Conservation (phyloP, 2,329 filamentous ascomycete genomes). For the Fusarium dimerum region DNA sequence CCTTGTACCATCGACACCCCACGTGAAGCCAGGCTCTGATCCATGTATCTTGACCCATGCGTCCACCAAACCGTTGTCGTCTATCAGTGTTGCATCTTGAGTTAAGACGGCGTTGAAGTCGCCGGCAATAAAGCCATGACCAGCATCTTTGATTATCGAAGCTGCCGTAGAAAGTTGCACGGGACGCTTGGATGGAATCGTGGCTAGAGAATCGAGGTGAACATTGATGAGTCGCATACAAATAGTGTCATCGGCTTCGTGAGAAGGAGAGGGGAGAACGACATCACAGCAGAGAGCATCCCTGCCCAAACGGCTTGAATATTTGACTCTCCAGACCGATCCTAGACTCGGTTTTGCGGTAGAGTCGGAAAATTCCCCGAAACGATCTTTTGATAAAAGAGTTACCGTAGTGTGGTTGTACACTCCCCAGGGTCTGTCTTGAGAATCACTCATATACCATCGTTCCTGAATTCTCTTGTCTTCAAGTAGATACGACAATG, state of each 20-base stretch:
- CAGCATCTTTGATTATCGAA: constrained; percentile 26
- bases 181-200: constrained; percentile 31
- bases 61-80: constrained; percentile 36
- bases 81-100: constrained; percentile 34
- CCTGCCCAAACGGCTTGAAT: constrained; percentile 34
- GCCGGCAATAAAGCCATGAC: constrained; percentile 38
- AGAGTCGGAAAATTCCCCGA: constrained; percentile 10
- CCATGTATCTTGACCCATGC: constrained; percentile 34
- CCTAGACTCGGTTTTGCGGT: constrained; percentile 21
- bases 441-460: constrained; percentile 36
- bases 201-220: constrained; percentile 38
- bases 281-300: constrained; percentile 39
- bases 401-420: constrained; percentile 30
- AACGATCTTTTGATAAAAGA: constrained; percentile 31
- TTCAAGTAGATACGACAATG: constrained; percentile 25
- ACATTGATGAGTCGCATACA: constrained; percentile 39
- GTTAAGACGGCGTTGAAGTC: constrained; percentile 42
- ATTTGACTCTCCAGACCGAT: constrained; percentile 34
- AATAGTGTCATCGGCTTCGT: constrained; percentile 1
- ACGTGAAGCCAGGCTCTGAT: constrained; percentile 36
- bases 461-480: constrained; percentile 26
- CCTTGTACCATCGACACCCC: constrained; percentile 37
- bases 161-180: constrained; percentile 32
- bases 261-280: constrained; percentile 13
- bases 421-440: constrained; percentile 21